Base-by-base conservation (phyloP, 345 rosid genomes). In the Brassica cretica region DNA sequence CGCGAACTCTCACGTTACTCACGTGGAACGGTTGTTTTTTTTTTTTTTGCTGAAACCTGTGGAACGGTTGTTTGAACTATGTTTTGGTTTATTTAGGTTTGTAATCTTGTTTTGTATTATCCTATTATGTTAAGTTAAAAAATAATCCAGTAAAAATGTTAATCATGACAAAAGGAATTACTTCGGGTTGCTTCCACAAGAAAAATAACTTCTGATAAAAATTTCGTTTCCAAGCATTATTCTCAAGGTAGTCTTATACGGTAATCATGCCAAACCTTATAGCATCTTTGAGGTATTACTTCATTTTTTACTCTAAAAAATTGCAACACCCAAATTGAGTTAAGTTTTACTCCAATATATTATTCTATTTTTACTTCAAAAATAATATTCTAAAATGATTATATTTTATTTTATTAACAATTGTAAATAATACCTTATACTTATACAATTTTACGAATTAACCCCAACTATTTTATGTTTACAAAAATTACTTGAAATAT, bases 1-100 rank as follows among this genome's bases (percentile, higher is more conserved):
- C 35, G 66, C 44, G 5, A 71, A 71, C 14, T 11, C n/a, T 14
- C 37, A 62, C 39, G 37, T 37, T 21, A 66, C 56, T 39, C 74
- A 58, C 37, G 66, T 71, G 35, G 53, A 59, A 0, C 55, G 21
- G 53, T 21, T 46, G 53, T 46, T 46, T 14, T 21, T 21, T 21
- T 21, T 21, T 21, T 21, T 21, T 21, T 21, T 21, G 24, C 24
- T 21, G 24, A 21, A 21, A 21, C 24, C 24, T 21, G 66, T 71
- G 35, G 53, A 59, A 0, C 55, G 21, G 53, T 21, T 46, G 53
- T 46, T 46, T 14, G 53, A 14, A 3, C 53, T 46, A 3, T 46
- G 53, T 46, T 46, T 46, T 46, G 53, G 6, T 46, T 46, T 46
- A 12, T 46, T 46, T 46, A 14, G 2, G 53, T 14, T 46, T 12